Conservation (phyloP, 2,329 filamentous ascomycete genomes). For the Diaporthe sp. region DNA sequence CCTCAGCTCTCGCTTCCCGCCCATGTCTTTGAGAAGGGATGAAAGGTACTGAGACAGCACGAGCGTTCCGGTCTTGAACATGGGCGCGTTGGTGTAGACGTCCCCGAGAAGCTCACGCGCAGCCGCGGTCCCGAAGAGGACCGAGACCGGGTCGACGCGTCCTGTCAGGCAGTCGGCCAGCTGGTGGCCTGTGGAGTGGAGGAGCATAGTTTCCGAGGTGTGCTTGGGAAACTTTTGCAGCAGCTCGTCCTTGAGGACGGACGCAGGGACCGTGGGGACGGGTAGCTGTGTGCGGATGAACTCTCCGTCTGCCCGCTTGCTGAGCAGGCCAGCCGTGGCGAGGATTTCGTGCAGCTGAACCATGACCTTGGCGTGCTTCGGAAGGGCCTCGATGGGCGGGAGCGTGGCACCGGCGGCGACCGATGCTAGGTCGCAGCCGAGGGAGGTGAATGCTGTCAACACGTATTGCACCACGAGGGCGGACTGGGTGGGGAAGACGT, state of each 20-base stretch:
- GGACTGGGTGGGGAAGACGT: conserved; percentile 49
- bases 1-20: conserved; percentile 44
- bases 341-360: conserved; percentile 48
- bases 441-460: conserved; percentile 48
- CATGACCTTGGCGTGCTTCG: conserved; percentile 49
- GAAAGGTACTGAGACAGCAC: conserved; percentile 45
- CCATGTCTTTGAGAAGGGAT: conserved; percentile 20
- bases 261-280: conserved; percentile 34
- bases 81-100: conserved; percentile 52
- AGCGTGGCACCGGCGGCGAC: conserved; percentile 44
- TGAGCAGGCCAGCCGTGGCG: conserved; percentile 45
- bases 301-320: not conserved
- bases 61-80: conserved; percentile 45
- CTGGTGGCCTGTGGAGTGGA: conserved; percentile 49
- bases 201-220: conserved; percentile 49
- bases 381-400: conserved; percentile 43
- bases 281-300: conserved; percentile 37
- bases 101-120: conserved; percentile 51
- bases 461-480: conserved; percentile 52
- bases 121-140: conserved; percentile 55
- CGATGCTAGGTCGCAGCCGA: conserved; percentile 47
- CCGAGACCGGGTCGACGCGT: conserved; percentile 50
- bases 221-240: conserved; percentile 51
- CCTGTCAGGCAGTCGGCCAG: conserved; percentile 57
- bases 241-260: conserved; percentile 46